phyloP scores from a whole-genome alignment of 768 basidiomycete genomes.

The Termitomyces bulborhizus region DNA sequence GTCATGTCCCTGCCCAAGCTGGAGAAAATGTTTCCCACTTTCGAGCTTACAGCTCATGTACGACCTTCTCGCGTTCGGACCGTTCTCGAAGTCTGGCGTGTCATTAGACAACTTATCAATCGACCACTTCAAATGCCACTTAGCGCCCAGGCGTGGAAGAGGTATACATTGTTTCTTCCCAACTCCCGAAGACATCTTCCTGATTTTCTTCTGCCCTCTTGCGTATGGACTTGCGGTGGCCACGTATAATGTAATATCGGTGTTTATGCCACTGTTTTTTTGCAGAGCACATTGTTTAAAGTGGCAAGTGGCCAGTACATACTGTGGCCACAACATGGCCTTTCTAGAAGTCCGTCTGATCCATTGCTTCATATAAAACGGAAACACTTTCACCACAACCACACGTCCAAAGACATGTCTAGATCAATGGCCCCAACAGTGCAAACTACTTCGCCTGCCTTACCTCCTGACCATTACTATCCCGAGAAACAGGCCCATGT shows the following conservation, averaged over 20 bases:
- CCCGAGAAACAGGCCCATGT: neutral
- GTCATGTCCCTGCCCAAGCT: constrained; percentile 27
- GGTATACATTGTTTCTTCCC: neutral
- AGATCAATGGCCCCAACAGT: neutral
- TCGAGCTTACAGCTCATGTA: too few relatives aligned
- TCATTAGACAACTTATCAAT: too few relatives aligned
- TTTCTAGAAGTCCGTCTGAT: neutral
- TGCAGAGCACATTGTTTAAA: neutral
- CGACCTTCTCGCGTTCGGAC: too few relatives aligned
- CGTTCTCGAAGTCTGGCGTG: too few relatives aligned
- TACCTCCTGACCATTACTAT: neutral
- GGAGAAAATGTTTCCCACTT: too few relatives aligned
- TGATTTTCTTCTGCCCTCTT: too few relatives aligned
- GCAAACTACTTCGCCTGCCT: neutral
- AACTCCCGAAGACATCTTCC: too few relatives aligned
- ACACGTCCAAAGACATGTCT: neutral
- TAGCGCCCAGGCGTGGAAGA: neutral
- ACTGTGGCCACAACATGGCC: neutral
- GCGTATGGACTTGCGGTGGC: neutral
- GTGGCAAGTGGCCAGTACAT: neutral
- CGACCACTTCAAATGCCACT: neutral
- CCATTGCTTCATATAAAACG: too few relatives aligned
- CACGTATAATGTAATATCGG: neutral
- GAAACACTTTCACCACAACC: neutral
- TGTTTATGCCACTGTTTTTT: neutral